Evolutionary conservation across 2,329 filamentous ascomycete species (phyloP), one percentile per base, ranked within the genome.

Genomic region (Claviceps purpurea): DNA sequence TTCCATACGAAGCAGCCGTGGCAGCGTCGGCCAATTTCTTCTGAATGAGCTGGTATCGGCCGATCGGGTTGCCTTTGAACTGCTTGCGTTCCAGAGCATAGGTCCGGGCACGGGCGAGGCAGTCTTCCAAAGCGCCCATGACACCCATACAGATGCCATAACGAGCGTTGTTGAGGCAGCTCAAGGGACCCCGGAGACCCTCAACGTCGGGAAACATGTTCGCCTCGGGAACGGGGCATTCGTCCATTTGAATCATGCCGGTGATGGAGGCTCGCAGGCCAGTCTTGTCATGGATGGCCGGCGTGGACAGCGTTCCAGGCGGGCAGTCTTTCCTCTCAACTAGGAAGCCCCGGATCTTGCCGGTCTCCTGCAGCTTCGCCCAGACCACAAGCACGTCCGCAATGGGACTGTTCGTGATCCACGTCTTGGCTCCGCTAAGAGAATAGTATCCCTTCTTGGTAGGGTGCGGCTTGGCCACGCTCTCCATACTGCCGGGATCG

Each of bases 221-320:
- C 60, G 81, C 87, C 58, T 84, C 82, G 0, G 89, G 84, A 0
- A 98, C 89, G 0, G 93, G 91, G 58, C 87, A 90, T 56, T 86
- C 82, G 57, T 96, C 91, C 64, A 98, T 78, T 60, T 95, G 89
- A 58, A 98, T 96, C 93, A 97, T 97, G 53, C 93, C 93, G 0
- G 93, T 98, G 57, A 96, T 86, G 13, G 88, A 95, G 13, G 93
- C 93, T 54, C 93, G 79, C 37, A 98, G 79, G 1, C 90, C 93
- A 56, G 87, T 96, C 78, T 98, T 98, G 73, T 97, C 81, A 74
- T 94, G 94, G 67, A 98, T 85, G 13, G 86, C 73, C 1, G 93
- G 93, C 5, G 93, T 98, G 67, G 93, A 89, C 14, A 98, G 75
- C 0, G 90, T 94, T 2, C 93, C 91, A 0, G 87, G 75, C 1